These are phyloP conservation scores for Epichloe sylvatica DNA, from an alignment of 2,329 filamentous ascomycete species.

Conservation along the genomic window DNA sequence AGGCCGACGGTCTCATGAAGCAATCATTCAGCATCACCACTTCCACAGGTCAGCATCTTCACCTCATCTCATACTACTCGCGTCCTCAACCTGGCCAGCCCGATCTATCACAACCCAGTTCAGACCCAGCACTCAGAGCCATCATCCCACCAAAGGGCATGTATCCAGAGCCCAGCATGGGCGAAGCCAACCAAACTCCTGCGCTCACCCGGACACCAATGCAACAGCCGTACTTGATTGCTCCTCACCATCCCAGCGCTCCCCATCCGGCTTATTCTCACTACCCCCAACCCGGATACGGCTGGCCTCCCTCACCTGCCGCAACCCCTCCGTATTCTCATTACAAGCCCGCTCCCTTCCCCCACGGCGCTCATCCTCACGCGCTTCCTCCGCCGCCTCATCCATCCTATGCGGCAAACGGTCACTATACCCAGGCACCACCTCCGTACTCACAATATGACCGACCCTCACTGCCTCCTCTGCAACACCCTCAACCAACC, in stretches of 20 bases:
- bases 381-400: slow-evolving; percentile 13
- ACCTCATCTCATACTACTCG: slow-evolving; percentile 94
- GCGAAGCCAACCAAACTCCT: slow-evolving; percentile 68
- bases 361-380: slow-evolving; percentile 13
- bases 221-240: slow-evolving; percentile 28
- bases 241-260: slow-evolving; percentile 19
- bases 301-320: slow-evolving; percentile 42
- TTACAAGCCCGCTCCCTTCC: slow-evolving; percentile 26
- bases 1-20: slow-evolving; percentile 96
- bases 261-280: slow-evolving; percentile 22
- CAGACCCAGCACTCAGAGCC: slow-evolving; percentile 63
- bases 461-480: slow-evolving; percentile 24
- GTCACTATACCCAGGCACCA: slow-evolving; percentile 12
- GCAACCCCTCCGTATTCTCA: slow-evolving; percentile 40
- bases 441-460: slow-evolving; percentile 15
- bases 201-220: slow-evolving; percentile 66
- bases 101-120: slow-evolving; percentile 67
- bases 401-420: slow-evolving; percentile 16
- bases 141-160: slow-evolving; percentile 85
- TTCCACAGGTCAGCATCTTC: slow-evolving; percentile 72
- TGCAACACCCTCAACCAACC: slow-evolving; percentile 18
- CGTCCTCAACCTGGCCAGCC: slow-evolving; percentile 59
- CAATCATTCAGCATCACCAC: slow-evolving; percentile 99
- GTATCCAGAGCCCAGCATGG: slow-evolving; percentile 91
- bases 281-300: slow-evolving; percentile 31